These are phyloP conservation scores for Zymoseptoria crescenta DNA, from an alignment of 2,329 filamentous ascomycete species.

Conservation along the genomic window DNA sequence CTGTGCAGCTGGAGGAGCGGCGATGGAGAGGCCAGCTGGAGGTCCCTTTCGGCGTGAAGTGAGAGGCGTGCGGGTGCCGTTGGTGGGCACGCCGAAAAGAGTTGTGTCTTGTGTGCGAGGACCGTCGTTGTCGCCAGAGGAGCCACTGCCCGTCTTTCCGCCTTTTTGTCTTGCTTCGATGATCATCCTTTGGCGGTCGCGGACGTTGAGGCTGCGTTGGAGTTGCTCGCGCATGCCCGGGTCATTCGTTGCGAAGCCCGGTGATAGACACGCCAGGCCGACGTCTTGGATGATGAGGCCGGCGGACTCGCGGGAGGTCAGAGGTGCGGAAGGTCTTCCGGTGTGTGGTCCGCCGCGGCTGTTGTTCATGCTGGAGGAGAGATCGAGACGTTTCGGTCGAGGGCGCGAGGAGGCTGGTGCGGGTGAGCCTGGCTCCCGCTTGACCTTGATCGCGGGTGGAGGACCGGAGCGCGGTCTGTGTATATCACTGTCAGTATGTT, in stretches of 20 bases:
- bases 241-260: constrained; percentile 92
- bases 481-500: constrained; percentile 1
- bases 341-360: constrained; percentile 31
- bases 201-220: constrained; percentile 84
- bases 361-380: constrained; percentile 49
- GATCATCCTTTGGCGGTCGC: constrained; percentile 88
- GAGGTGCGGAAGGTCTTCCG: constrained; percentile 56
- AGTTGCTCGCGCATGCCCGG: constrained; percentile 94
- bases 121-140: constrained; percentile 24
- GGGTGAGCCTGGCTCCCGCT: constrained; percentile 89
- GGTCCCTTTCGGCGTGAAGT: constrained; percentile 67
- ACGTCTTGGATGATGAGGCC: constrained; percentile 82
- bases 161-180: constrained; percentile 91
- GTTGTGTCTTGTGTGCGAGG: constrained; percentile 32
- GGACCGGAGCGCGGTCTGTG: constrained; percentile 47
- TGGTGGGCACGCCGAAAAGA: constrained; percentile 35
- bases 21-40: constrained; percentile 84
- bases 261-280: constrained; percentile 86
- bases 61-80: constrained; percentile 57
- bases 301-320: constrained; percentile 67
- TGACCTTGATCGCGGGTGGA: constrained; percentile 78
- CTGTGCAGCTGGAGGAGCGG: constrained; percentile 84
- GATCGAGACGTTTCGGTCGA: constrained; percentile 67
- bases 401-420: constrained; percentile 66
- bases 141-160: constrained; percentile 47